phyloP scores from a whole-genome alignment of 345 rosid genomes.

The Iberis pinnata region DNA sequence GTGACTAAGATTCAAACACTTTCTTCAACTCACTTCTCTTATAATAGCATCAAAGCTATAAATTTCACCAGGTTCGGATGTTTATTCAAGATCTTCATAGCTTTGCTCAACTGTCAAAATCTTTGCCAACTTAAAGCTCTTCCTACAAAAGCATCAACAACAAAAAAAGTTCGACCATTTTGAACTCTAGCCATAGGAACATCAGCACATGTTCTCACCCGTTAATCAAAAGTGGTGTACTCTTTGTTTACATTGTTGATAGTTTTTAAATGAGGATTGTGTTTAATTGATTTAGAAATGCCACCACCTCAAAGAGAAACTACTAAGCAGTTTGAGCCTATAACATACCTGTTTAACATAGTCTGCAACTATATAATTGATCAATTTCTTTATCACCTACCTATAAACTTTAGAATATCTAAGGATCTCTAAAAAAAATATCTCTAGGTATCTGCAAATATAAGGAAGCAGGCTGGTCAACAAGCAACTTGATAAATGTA shows the following conservation, averaged over 20 bases:
- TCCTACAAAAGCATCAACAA: slow-evolving; percentile 37
- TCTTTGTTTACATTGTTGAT: neutral
- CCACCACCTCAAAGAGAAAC: slow-evolving; percentile 5
- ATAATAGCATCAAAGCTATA: neutral
- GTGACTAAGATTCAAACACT: too few species aligned
- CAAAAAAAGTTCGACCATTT: slow-evolving; percentile 8
- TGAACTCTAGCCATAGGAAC: too few species aligned
- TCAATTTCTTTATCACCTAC: slow-evolving; percentile 61
- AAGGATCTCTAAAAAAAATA: slow-evolving; percentile 66
- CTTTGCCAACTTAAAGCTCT: slow-evolving; percentile 47
- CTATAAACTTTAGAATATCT: slow-evolving; percentile 74
- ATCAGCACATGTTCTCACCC: neutral
- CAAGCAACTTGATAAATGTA: neutral
- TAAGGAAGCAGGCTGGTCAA: slow-evolving; percentile 5
- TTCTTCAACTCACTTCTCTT: neutral
- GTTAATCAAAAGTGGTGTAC: neutral
- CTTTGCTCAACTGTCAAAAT: slow-evolving; percentile 71
- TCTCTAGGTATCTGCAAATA: slow-evolving; percentile 69
- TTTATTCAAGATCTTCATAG: slow-evolving; percentile 72
- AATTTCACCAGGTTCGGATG: slow-evolving; percentile 49
- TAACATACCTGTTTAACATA: slow-evolving; percentile 66
- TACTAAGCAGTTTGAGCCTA: neutral
- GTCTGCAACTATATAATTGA: slow-evolving; percentile 59
- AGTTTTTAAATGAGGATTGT: neutral
- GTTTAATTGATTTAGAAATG: neutral